Percentiles rank a stretch among this genome's conserved stretches.
Evolutionary conservation across 345 rosid genomes (phyloP).

Genomic region (Microcos paniculata): DNA sequence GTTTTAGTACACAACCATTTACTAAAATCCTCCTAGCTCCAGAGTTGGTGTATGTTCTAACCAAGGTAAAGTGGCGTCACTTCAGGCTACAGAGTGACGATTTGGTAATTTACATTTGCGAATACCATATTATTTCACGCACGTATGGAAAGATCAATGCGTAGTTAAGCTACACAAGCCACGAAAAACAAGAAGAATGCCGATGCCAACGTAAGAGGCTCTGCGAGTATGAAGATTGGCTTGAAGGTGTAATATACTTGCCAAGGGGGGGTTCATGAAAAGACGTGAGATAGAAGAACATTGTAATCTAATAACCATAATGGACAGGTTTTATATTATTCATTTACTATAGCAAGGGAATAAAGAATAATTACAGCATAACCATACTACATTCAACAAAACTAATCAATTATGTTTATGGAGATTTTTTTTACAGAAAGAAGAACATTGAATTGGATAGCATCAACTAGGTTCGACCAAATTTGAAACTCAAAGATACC

Average conservation of each 20-base stretch:
- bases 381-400: not conserved
- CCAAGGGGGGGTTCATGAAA: not conserved
- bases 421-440: not conserved
- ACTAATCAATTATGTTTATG: not conserved
- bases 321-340: not conserved
- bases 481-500: not conserved
- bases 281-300: slow-evolving; percentile 1
- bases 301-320: not conserved
- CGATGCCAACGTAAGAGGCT: slow-evolving; percentile 85
- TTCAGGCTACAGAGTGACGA: slow-evolving; percentile 5
- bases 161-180: slow-evolving; percentile 77
- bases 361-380: not conserved
- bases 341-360: not conserved
- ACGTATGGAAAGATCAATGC: slow-evolving; percentile 71
- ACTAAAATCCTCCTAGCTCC: slow-evolving; percentile 11
- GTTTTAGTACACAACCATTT: slow-evolving; percentile 6
- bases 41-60: not conserved
- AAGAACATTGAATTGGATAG: not conserved
- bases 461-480: not conserved
- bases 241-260: slow-evolving; percentile 96
- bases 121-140: slow-evolving; percentile 29
- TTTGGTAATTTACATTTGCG: not conserved
- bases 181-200: slow-evolving; percentile 75
- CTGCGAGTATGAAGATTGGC: slow-evolving; percentile 93
- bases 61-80: slow-evolving; percentile 12